Conservation (phyloP, 2,329 filamentous ascomycete genomes). For the Endocalyx cinctus region DNA sequence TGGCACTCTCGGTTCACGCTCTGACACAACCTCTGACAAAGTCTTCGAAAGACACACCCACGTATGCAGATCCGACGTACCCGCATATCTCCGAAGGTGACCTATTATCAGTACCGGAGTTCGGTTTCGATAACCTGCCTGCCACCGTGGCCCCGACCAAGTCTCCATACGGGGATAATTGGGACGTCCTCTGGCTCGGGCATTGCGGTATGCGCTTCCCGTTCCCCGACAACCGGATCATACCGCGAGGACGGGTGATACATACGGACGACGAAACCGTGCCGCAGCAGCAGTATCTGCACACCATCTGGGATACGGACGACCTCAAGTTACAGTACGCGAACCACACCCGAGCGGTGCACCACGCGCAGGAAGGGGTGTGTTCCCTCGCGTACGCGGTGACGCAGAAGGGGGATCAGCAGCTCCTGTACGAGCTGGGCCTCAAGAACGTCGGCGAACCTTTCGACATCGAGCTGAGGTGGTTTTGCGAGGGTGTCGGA, state of each 20-base stretch:
- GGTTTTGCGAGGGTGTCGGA: slow-evolving; percentile 38
- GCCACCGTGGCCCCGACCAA: slow-evolving; percentile 9
- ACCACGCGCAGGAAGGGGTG: slow-evolving; percentile 34
- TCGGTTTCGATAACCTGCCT: slow-evolving; percentile 14
- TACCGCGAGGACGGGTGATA: slow-evolving; percentile 28
- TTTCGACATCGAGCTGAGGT: slow-evolving; percentile 41
- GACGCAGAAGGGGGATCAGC: slow-evolving; percentile 37
- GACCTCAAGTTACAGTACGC: slow-evolving; percentile 31
- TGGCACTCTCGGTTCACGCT: slow-evolving; percentile 16
- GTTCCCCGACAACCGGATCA: slow-evolving; percentile 9
- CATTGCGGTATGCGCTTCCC: slow-evolving; percentile 34
- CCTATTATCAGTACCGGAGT: slow-evolving; percentile 6
- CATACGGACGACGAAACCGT: slow-evolving; percentile 31
- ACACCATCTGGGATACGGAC: slow-evolving; percentile 30
- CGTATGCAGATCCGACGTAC: slow-evolving; percentile 21
- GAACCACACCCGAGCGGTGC: slow-evolving; percentile 39
- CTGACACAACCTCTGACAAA: slow-evolving; percentile 15
- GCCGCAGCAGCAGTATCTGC: slow-evolving; percentile 28
- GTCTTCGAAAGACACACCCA: neutral
- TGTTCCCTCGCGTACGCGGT: slow-evolving; percentile 42
- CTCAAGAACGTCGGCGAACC: slow-evolving; percentile 34
- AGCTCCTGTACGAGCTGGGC: slow-evolving; percentile 38
- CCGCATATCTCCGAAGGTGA: slow-evolving; percentile 8
- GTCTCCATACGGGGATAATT: slow-evolving; percentile 44
- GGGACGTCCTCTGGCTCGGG: slow-evolving; percentile 48